Base-by-base conservation (phyloP, 495 filamentous ascomycete species). In the Extremus antarcticus region DNA sequence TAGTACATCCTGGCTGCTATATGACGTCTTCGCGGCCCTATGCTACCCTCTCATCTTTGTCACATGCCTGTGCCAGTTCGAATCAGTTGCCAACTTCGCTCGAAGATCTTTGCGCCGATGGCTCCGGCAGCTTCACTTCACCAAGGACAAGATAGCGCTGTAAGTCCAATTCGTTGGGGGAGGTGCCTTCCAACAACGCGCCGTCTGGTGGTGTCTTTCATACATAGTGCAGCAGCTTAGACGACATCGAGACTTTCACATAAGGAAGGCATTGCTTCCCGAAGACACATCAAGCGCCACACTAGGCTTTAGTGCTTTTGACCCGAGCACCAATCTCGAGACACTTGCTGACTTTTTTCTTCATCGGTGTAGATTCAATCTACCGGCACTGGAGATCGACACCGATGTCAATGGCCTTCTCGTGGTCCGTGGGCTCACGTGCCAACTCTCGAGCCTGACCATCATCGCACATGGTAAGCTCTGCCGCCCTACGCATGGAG, bases 1-100 rank as follows among this genome's bases (percentile, higher is more conserved):
- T 29, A 64, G 67, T 3, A 72, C 68, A n/a, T 70, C 68, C 53
- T 72, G 68, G 68, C 65, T 72, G 19, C 58, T 71, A 0, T 71
- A 68, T 50, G 62, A 57, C 51, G 43, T 66, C 0, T 72, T 70
- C 43, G 45, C 58, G 1, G 58, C 58, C 9, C 2, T 51, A 4
- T 70, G 67, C 53, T 70, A 70, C 38, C 60, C 62, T 0, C 13
- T 53, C 15, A 59, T 68, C 32, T 50, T 63, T 16, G 22, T 72
- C 10, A 61, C 64, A 1, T 68, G 64, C 35, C 50, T 70, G 16
- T 65, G 65, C 50, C 67, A 70, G 54, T 71, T 70, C 59, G 54
- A 60, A 9, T 11, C 29, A 25, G 61, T 63, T 1, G 63, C 59
- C 1, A 46, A 56, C 13, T 32, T 60, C 20, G 64, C 59, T 7